Evolutionary conservation across 306 rosid genomes (phyloP), one percentile per base, ranked within the genome.

Genomic region (Alnus rubra): DNA sequence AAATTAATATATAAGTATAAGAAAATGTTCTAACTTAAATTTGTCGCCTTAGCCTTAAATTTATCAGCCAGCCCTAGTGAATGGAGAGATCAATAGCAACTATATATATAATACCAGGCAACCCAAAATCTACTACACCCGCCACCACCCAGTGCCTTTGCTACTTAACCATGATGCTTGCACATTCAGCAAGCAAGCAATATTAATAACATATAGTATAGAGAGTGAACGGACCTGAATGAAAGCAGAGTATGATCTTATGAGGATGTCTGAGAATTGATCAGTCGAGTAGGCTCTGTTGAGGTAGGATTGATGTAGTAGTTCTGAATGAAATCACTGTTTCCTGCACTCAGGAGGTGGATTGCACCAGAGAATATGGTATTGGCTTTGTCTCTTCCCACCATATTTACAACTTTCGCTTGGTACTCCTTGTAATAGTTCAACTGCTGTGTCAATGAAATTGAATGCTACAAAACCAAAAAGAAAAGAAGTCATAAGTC

Each of bases 261-360:
- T 37, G 81, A 91, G 89, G 59, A 86, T 59, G 78, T 83, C 84
- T 19, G 92, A 85, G 82, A 84, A 87, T 50, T 83, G 90, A 31
- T 79, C 88, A 0, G 85, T 86, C 4, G 93, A 75, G 77, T 86
- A 85, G 11, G 51, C 15, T 60, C 30, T 16, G 47, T 54, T 47
- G 7, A 86, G 73, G 44, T 82, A 42, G 73, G 88, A 79, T 81
- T 75, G 76, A 89, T 70, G 76, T 81, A 86, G 85, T 91, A 91
- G 82, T 88, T 90, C 79, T 86, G 88, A 69, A 91, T 55, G 74
- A 81, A 91, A 76, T 91, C 96, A 74, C 90, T 86, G 86, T 75
- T 86, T 56, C 93, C 96, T 31, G 93, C 83, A 74, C 89, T 79
- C 9, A 91, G 77, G 78, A 91, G 79, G 55, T 89, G 85, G 67